Conservation (phyloP, 352 stramenopile genomes). For the Globisporangium echinulatum region DNA sequence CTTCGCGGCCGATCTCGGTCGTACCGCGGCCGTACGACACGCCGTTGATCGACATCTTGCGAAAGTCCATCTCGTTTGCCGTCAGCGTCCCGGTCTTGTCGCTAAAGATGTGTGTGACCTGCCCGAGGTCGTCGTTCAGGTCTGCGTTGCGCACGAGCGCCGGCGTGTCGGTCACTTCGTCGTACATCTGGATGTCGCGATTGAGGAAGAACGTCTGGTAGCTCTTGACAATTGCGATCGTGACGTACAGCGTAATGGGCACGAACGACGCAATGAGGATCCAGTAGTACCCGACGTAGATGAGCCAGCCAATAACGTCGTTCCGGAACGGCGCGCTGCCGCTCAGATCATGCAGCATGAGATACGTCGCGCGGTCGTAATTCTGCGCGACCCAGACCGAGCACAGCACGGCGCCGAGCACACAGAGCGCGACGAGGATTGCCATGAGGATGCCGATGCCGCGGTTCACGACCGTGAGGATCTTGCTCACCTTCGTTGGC, state of each 20-base stretch:
- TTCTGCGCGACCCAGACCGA: conserved; percentile 61
- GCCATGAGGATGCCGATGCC: conserved; percentile 73
- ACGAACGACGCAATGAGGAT: conserved; percentile 86
- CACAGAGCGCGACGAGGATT: conserved; percentile 60
- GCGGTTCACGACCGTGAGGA: conserved; percentile 76
- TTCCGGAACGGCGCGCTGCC: conserved; percentile 62
- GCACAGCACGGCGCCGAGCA: conserved; percentile 65
- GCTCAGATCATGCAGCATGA: conserved; percentile 59
- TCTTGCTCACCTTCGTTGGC: conserved; percentile 77
- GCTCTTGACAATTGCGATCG: conserved; percentile 81
- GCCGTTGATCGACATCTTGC: conserved; percentile 83
- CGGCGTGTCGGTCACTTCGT: conserved; percentile 69
- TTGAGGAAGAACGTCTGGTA: conserved; percentile 86
- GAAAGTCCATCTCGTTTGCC: conserved; percentile 86
- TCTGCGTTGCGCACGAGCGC: conserved; percentile 79
- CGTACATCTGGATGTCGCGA: conserved; percentile 83
- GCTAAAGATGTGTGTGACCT: conserved; percentile 87
- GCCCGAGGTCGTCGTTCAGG: conserved; percentile 80
- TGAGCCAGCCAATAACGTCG: conserved; percentile 60
- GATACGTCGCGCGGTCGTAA: conserved; percentile 52
- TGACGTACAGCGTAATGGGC: conserved; percentile 86
- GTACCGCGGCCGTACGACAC: conserved; percentile 77
- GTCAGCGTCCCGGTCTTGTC: conserved; percentile 85
- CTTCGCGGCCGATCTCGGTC: conserved; percentile 79
- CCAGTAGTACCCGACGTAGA: conserved; percentile 86